Evolutionary conservation across 768 basidiomycete genomes (phyloP).

Genomic region (Leucocoprinus sp.): DNA sequence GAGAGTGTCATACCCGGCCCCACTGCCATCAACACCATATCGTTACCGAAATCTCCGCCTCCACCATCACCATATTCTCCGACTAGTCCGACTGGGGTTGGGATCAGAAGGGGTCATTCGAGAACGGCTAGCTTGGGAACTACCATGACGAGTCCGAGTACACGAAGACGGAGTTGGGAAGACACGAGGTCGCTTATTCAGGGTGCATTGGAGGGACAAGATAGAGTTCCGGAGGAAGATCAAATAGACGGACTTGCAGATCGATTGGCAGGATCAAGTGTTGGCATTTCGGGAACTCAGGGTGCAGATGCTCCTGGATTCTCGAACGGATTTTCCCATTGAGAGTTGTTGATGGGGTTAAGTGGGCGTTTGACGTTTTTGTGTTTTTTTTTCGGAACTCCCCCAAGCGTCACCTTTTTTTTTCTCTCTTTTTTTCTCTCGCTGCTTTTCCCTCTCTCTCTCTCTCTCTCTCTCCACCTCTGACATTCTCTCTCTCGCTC

Average conservation of each 20-base stretch:
- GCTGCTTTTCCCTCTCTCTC: not conserved
- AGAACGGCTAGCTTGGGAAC: constrained; percentile 85
- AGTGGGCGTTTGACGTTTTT: not conserved
- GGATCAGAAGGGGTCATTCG: constrained; percentile 65
- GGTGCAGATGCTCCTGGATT: not conserved
- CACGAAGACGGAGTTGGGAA: constrained; percentile 83
- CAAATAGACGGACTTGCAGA: constrained; percentile 26
- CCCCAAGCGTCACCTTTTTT: constrained; percentile 2
- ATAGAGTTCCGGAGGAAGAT: constrained; percentile 31
- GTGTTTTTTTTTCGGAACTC: not conserved
- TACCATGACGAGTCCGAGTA: constrained; percentile 93
- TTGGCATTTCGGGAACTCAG: constrained; percentile 11
- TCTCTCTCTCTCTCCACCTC: not conserved
- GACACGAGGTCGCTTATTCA: constrained; percentile 94
- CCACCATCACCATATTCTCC: constrained; percentile 26
- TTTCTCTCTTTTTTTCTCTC: not conserved
- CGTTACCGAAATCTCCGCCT: constrained; percentile 19
- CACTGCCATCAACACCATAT: constrained; percentile 14
- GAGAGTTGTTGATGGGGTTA: not conserved
- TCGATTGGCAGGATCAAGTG: constrained; percentile 28
- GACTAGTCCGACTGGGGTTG: constrained; percentile 30
- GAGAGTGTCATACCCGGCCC: constrained; percentile 27
- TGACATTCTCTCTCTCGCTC: not conserved
- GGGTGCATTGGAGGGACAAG: constrained; percentile 79
- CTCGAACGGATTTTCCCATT: not conserved